Conservation (phyloP, 2,329 filamentous ascomycete genomes). For the Aspergillus sp. region DNA sequence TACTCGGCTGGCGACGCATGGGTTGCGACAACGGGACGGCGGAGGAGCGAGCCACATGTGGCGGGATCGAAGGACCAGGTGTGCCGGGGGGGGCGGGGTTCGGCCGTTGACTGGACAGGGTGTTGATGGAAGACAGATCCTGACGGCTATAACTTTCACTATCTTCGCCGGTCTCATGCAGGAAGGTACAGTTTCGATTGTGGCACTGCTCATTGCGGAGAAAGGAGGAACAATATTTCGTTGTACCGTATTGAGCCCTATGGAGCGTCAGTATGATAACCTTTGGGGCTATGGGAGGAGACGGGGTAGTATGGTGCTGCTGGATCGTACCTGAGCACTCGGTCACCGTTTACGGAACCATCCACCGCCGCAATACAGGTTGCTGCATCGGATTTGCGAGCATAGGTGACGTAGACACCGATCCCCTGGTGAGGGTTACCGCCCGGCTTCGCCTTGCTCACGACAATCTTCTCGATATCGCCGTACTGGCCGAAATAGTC, state of each 20-base stretch:
- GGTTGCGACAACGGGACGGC: constrained; percentile 53
- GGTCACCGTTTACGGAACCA: constrained; percentile 85
- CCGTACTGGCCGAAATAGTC: constrained; percentile 99
- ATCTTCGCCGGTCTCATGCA: constrained; percentile 97
- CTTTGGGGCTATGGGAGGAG: background rate
- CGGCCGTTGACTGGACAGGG: constrained; percentile 71
- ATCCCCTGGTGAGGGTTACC: constrained; percentile 73
- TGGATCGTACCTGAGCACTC: constrained; percentile 68
- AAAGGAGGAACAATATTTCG: constrained; percentile 98
- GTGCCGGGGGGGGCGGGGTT: constrained; percentile 4
- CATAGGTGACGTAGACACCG: constrained; percentile 97
- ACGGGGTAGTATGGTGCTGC: background rate
- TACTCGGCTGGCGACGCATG: constrained; percentile 74
- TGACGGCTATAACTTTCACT: constrained; percentile 95
- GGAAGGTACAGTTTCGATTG: constrained; percentile 95
- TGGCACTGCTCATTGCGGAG: constrained; percentile 90
- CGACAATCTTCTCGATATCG: constrained; percentile 97
- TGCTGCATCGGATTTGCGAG: constrained; percentile 83
- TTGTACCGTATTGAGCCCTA: constrained; percentile 77
- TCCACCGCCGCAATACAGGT: constrained; percentile 90
- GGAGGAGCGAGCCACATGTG: constrained; percentile 45
- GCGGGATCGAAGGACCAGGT: constrained; percentile 29
- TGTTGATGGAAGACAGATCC: constrained; percentile 92
- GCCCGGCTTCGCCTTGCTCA: constrained; percentile 87
- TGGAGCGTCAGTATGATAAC: constrained; percentile 5